These are phyloP conservation scores for Gossypium lobatum DNA, from an alignment of 441 rosid genomes.

Conservation along the genomic window DNA sequence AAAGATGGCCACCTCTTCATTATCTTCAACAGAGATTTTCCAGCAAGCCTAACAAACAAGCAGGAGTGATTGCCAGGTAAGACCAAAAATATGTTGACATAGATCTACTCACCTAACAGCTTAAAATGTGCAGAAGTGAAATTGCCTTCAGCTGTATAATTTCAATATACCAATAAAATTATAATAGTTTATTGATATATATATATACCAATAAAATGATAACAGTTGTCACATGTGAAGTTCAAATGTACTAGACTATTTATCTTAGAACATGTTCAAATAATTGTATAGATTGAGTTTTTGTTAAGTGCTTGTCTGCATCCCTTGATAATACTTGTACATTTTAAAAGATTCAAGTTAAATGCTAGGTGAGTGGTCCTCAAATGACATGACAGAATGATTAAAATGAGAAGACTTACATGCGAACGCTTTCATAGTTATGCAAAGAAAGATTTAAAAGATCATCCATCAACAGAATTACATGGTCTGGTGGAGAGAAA, in stretches of 20 bases:
- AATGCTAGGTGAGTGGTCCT: not conserved
- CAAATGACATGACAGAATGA: constrained; percentile 15
- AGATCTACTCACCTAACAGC: not conserved
- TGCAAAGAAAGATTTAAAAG: constrained; percentile 82
- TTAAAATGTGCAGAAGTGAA: constrained; percentile 1
- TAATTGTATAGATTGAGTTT: not conserved
- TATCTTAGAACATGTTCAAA: not conserved
- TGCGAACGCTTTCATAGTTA: constrained; percentile 94
- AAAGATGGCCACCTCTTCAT: constrained; percentile 95
- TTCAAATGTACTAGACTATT: not conserved
- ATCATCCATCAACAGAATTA: constrained; percentile 74
- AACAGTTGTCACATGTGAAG: not conserved
- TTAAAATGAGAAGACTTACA: constrained; percentile 51
- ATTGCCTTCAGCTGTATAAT: not conserved
- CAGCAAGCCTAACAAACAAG: constrained; percentile 77
- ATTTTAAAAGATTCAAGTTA: not conserved
- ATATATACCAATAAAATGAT: not conserved
- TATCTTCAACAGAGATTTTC: constrained; percentile 86
- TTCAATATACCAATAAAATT: constrained; percentile 4
- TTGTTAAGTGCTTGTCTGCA: not conserved
- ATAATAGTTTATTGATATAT: not conserved
- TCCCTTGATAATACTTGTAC: not conserved
- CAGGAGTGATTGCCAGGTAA: constrained; percentile 20
- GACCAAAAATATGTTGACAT: not conserved
- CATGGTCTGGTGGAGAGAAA: constrained; percentile 70